These are phyloP conservation scores for Gastrolobium villosum DNA, from an alignment of 306 rosid genomes.

Conservation along the genomic window DNA sequence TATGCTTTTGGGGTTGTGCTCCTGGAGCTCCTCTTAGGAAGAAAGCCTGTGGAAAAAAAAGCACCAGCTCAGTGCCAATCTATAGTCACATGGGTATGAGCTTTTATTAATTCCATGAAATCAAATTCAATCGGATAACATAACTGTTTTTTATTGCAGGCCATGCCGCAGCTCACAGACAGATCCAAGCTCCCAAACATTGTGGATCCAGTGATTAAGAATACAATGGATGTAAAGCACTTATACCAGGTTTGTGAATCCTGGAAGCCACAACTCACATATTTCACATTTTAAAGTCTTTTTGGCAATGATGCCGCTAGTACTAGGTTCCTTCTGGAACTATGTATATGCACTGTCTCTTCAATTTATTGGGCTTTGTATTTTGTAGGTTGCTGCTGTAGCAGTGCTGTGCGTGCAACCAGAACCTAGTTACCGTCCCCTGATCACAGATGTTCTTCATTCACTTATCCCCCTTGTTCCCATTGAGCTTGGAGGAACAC, in stretches of 20 bases:
- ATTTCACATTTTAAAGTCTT: not conserved
- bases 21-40: constrained; percentile 84
- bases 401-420: constrained; percentile 98
- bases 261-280: not conserved
- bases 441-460: constrained; percentile 90
- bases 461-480: constrained; percentile 95
- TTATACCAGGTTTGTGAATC: constrained; percentile 78
- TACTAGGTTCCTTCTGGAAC: not conserved
- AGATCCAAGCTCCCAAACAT: constrained; percentile 86
- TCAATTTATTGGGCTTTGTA: not conserved
- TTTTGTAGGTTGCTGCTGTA: constrained; percentile 87
- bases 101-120: constrained; percentile 24
- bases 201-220: constrained; percentile 80
- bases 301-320: not conserved
- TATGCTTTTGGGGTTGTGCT: constrained; percentile 95
- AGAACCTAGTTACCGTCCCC: constrained; percentile 89
- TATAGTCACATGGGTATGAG: constrained; percentile 94
- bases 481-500: constrained; percentile 87
- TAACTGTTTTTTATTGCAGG: constrained; percentile 63
- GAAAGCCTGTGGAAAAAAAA: constrained; percentile 88
- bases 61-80: constrained; percentile 91
- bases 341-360: not conserved
- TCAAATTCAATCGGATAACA: constrained; percentile 15
- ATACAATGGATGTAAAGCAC: constrained; percentile 89
- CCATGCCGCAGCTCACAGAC: constrained; percentile 97